Evolutionary conservation across 2,329 filamentous ascomycete genomes (phyloP).

Genomic region (Trichophyton rubrum): DNA sequence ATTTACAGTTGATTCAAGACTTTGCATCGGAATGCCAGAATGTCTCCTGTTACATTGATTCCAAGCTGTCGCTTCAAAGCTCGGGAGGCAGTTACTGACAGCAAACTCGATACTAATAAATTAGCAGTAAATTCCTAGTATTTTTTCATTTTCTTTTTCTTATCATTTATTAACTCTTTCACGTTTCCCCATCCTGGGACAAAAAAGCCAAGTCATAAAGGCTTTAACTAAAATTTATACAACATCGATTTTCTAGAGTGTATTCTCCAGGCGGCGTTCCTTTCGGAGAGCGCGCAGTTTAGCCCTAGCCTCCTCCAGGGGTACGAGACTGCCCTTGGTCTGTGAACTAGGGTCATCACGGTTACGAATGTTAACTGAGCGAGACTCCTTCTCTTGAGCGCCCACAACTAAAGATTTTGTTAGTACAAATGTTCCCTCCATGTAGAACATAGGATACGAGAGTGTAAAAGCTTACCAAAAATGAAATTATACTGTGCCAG

Average conservation of each 20-base stretch:
- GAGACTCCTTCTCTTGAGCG: conserved; percentile 46
- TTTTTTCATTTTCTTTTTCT: no score
- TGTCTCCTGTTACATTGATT: no score
- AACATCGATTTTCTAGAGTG: conserved; percentile 19
- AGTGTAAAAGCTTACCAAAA: conserved; percentile 28
- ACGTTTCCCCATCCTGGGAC: no score
- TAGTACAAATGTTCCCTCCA: not conserved
- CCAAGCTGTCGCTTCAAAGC: no score
- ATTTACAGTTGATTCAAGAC: no score
- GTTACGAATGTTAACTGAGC: conserved; percentile 52
- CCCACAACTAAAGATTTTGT: conserved; percentile 41
- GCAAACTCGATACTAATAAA: no score
- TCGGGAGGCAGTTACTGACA: no score
- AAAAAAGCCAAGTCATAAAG: no score
- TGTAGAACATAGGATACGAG: not conserved
- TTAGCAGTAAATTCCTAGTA: no score
- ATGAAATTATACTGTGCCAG: conserved; percentile 41
- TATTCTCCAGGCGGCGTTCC: conserved; percentile 33
- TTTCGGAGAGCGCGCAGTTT: conserved; percentile 40
- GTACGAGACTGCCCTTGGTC: conserved; percentile 49
- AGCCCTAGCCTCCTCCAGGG: conserved; percentile 45
- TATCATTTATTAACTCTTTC: no score
- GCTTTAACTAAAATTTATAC: not conserved
- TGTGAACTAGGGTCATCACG: conserved; percentile 51
- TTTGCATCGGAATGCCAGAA: no score